Percentiles rank a stretch among this genome's conserved stretches.
Evolutionary conservation across 2,329 filamentous ascomycete genomes (phyloP).

Genomic region (Podosphaera fusca): DNA sequence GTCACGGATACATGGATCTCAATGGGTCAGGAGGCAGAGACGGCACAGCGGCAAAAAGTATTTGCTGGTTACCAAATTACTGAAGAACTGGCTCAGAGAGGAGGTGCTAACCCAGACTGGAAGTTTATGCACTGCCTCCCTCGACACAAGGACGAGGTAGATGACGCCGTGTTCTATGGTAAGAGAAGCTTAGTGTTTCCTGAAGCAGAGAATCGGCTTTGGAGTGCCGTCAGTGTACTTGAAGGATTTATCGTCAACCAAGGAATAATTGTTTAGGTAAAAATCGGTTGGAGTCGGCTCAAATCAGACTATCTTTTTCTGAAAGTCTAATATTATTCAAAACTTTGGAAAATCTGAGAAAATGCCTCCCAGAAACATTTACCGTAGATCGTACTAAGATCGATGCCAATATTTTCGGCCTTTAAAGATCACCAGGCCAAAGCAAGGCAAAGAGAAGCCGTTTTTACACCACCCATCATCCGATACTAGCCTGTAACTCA

Average conservation of each 20-base stretch:
- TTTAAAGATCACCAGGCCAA: too few relatives aligned
- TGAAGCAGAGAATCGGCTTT: conserved; percentile 86
- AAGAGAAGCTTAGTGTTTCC: conserved; percentile 68
- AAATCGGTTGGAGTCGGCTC: neutral
- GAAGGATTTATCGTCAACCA: conserved; percentile 91
- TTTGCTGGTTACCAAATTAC: conserved; percentile 89
- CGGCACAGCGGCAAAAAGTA: conserved; percentile 49
- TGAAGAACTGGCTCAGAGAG: conserved; percentile 55
- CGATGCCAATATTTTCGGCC: too few relatives aligned
- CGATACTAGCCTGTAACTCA: too few relatives aligned
- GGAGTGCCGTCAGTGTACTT: conserved; percentile 65
- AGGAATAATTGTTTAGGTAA: conserved; percentile 37
- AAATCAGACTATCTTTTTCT: neutral
- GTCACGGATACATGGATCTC: conserved; percentile 97
- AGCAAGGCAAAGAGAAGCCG: too few relatives aligned
- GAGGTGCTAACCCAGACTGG: conserved; percentile 74
- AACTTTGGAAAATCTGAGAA: too few relatives aligned
- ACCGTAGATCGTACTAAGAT: too few relatives aligned
- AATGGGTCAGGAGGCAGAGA: conserved; percentile 89
- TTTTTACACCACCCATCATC: too few relatives aligned
- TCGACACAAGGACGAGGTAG: conserved; percentile 77
- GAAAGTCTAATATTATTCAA: too few relatives aligned
- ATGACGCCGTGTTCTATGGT: conserved; percentile 85
- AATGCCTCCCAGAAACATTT: too few relatives aligned
- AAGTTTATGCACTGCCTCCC: conserved; percentile 98